Evolutionary conservation across 1,284 basidiomycete genomes (phyloP).

Genomic region (Gymnopus androsaceus): DNA sequence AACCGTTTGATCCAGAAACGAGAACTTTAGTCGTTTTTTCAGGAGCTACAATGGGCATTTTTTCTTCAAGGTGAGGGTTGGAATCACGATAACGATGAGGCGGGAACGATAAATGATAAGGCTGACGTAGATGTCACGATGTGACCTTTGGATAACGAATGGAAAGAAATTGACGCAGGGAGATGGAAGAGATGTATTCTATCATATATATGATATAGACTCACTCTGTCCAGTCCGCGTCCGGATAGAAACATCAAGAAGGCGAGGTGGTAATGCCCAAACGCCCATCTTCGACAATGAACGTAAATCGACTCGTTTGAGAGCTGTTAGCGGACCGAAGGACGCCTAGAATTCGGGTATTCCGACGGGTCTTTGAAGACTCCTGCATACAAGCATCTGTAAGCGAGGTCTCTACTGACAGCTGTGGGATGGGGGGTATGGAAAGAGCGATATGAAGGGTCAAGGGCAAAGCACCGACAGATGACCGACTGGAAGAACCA

Average conservation of each 20-base stretch:
- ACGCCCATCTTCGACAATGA: constrained; percentile 22
- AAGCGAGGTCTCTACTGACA: constrained; percentile 26
- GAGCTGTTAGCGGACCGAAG: constrained; percentile 32
- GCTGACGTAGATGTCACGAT: no score
- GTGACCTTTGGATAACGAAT: no score
- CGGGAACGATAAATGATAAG: no score
- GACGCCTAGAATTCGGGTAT: constrained; percentile 34
- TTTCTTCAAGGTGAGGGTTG: no score
- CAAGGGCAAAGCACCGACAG: constrained; percentile 29
- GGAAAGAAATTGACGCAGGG: not conserved
- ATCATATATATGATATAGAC: no score
- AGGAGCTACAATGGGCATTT: constrained; percentile 30
- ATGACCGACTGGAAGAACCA: constrained; percentile 14
- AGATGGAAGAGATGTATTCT: no score
- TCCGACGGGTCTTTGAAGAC: constrained; percentile 25
- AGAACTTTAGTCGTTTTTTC: constrained; percentile 37
- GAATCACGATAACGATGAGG: no score
- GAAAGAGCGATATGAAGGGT: constrained; percentile 50
- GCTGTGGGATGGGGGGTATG: constrained; percentile 28
- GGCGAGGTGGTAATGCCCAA: not conserved
- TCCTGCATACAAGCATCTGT: constrained; percentile 29
- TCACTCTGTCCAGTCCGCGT: no score
- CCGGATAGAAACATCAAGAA: no score
- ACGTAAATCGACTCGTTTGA: constrained; percentile 24
- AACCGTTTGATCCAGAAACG: constrained; percentile 40